These are phyloP conservation scores for Russula virescens DNA, from an alignment of 768 basidiomycete genomes.

Conservation along the genomic window DNA sequence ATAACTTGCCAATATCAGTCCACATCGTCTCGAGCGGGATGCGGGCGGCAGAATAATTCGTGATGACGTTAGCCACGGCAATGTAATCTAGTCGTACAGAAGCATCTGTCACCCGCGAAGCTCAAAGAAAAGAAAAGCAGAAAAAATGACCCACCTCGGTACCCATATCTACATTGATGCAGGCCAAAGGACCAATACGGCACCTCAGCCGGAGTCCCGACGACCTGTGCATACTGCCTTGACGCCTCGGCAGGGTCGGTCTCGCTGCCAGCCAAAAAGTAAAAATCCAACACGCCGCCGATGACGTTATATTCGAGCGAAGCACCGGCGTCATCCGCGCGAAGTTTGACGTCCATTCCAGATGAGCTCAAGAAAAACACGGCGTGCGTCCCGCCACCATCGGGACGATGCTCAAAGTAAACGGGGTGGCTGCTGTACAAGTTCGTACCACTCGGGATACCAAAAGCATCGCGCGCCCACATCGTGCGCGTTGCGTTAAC, in stretches of 20 bases:
- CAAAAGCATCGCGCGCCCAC: constrained; percentile 63
- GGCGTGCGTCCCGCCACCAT: constrained; percentile 53
- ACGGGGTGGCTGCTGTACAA: constrained; percentile 71
- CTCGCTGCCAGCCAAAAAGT: constrained; percentile 67
- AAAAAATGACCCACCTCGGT: constrained; percentile 39
- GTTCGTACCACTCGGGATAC: constrained; percentile 52
- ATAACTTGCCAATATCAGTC: constrained; percentile 58
- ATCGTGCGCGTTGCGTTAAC: constrained; percentile 41
- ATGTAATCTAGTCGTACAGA: constrained; percentile 43
- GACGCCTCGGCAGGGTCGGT: constrained; percentile 52
- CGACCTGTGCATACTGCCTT: constrained; percentile 63
- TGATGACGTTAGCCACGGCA: constrained; percentile 56
- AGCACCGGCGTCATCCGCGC: constrained; percentile 4
- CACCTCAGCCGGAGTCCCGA: constrained; percentile 62
- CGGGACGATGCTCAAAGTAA: constrained; percentile 60
- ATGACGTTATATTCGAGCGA: constrained; percentile 70
- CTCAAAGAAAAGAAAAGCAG: not conserved
- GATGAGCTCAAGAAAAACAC: constrained; percentile 66
- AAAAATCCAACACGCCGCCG: constrained; percentile 72
- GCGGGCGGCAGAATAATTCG: constrained; percentile 51
- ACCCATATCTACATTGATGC: constrained; percentile 71
- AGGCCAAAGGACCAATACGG: constrained; percentile 72
- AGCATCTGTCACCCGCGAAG: not conserved
- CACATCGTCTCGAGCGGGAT: constrained; percentile 77
- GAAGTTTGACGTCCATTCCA: constrained; percentile 72